Percentiles rank a stretch among this genome's conserved stretches.
Conservation (phyloP, 345 rosid species). For the Kernera saxatilis region DNA sequence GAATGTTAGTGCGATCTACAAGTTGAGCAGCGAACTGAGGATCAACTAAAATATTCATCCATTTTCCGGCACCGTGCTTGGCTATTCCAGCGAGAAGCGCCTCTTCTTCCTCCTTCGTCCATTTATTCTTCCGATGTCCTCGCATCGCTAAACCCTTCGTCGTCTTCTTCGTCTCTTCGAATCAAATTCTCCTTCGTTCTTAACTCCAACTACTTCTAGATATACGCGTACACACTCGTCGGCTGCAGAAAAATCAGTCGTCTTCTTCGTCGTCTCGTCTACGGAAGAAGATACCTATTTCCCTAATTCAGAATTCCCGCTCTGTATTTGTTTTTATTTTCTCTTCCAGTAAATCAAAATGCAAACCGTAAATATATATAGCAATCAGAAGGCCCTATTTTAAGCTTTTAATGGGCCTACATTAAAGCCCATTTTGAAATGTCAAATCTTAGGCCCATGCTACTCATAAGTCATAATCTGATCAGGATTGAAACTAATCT, state of each 20-base stretch:
- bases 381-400: neutral
- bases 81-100: slow-evolving; percentile 63
- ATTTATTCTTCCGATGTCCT: slow-evolving; percentile 68
- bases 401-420: neutral
- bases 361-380: neutral
- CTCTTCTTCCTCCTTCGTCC: slow-evolving; percentile 77
- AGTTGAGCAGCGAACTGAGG: slow-evolving; percentile 58
- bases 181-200: neutral
- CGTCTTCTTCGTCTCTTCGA: neutral
- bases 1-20: slow-evolving; percentile 59
- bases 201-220: neutral
- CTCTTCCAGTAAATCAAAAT: too few species aligned
- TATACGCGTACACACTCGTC: neutral
- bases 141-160: neutral
- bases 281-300: neutral
- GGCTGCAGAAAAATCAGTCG: neutral
- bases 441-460: neutral
- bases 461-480: too few species aligned
- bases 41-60: slow-evolving; percentile 63
- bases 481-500: too few species aligned
- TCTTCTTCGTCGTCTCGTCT: neutral
- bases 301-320: neutral
- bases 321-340: neutral
- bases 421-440: neutral
- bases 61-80: slow-evolving; percentile 72